Base-by-base conservation (phyloP, 805 yeast genomes). In the Yarrowia bubula region DNA sequence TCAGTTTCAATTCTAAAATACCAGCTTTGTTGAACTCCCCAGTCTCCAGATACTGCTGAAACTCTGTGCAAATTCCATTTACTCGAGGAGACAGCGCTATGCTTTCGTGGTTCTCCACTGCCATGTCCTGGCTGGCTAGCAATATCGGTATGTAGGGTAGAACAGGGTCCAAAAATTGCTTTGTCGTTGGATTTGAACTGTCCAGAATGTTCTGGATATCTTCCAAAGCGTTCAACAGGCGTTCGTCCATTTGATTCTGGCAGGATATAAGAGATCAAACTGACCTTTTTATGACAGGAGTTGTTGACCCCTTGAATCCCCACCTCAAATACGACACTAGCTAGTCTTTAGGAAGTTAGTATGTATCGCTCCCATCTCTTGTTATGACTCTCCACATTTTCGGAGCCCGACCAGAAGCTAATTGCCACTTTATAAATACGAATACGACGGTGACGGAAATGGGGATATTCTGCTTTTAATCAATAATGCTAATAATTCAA, bases 11-110 rank as follows among this genome's bases (percentile, higher is more conserved):
- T 39, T 48, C 53, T 11, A 48, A 14, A 48, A 48, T 48, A 10
- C 53, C 53, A 10, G 53, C 53, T 14, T 48, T 48, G n/a, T 48
- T 39, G 15, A 32, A 48, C 39, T 48, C 53, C 14, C 33, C 39
- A 13, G 14, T 13, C 39, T 48, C 53, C 15, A 48, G 39, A 33
- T 48, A 48, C 28, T 33, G 11, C n/a, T 48, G 53, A 13, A 48
- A 48, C 53, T 48, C 53, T 2, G 15, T 15, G 31, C 53, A 48
- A 8, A 48, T 32, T 38, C 33, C 33, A 38, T 32, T 48, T n/a
- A 48, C 53, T 2, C 53, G 28, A 0, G 53, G 53, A 15, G 53
- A 48, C 11, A 48, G 39, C 7, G 39, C 53, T n/a, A 48, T 48
- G 39, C 33, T 48, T 10, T 33, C 15, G 39, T 48, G 53, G 39